A percentile compares a stretch with the other conserved stretches of the same genome.
Evolutionary conservation across 2,329 filamentous ascomycete genomes (phyloP).

Genomic region (Clarireedia paspali): DNA sequence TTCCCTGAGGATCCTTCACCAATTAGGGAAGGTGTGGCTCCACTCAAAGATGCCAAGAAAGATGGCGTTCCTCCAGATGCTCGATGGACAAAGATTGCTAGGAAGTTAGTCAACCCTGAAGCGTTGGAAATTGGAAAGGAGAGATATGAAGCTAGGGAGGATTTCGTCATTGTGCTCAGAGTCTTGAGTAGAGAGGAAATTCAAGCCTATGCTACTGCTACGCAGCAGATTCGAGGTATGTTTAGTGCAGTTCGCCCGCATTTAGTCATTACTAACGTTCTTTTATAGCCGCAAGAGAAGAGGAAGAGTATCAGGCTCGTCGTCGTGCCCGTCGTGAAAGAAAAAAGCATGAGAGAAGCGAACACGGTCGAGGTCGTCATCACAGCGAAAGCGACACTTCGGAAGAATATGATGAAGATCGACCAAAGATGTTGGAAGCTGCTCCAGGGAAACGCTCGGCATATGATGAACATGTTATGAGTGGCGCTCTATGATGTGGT

Average conservation of each 20-base stretch:
- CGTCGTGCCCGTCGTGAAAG: constrained; percentile 26
- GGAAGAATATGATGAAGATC: constrained; percentile 13
- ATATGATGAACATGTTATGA: constrained; percentile 24
- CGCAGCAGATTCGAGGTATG: constrained; percentile 72
- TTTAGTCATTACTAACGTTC: neutral
- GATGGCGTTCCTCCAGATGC: constrained; percentile 71
- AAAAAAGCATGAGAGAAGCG: constrained; percentile 22
- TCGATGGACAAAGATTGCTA: constrained; percentile 88
- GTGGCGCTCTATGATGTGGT: constrained; percentile 21
- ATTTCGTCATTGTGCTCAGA: constrained; percentile 87
- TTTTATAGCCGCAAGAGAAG: constrained; percentile 25
- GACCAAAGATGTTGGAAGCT: constrained; percentile 23
- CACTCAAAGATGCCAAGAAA: constrained; percentile 80
- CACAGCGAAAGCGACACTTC: constrained; percentile 19
- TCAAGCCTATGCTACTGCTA: constrained; percentile 74
- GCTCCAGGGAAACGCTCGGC: constrained; percentile 17
- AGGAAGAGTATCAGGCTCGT: constrained; percentile 24
- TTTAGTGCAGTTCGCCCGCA: constrained; percentile 8
- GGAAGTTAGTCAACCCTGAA: constrained; percentile 81
- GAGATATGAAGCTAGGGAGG: constrained; percentile 82
- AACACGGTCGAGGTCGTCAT: constrained; percentile 11
- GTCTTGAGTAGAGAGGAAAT: constrained; percentile 87
- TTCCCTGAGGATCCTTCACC: constrained; percentile 85
- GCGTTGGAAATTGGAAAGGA: constrained; percentile 82
- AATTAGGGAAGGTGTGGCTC: constrained; percentile 82